phyloP scores from a whole-genome alignment of 179 eudicot species.

The Actinidia arguta region DNA sequence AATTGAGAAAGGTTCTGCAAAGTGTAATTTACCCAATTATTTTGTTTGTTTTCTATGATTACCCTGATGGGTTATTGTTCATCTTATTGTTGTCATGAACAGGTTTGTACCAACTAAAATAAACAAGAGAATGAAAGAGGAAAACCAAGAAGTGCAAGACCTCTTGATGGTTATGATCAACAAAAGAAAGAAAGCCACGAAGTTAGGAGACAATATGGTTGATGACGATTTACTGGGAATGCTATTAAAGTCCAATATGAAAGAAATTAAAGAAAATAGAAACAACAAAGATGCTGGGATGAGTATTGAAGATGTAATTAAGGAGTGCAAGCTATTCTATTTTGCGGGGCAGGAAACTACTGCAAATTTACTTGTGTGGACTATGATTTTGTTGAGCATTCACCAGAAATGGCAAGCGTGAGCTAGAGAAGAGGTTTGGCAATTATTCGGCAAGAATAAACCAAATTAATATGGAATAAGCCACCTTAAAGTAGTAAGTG shows the following conservation, averaged over 20 bases:
- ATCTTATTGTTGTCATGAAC: too few relatives aligned
- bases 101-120: conserved; percentile 66
- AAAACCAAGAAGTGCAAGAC: conserved; percentile 23
- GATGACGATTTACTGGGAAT: conserved; percentile 48
- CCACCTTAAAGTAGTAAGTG: conserved; percentile 37
- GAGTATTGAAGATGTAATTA: conserved; percentile 44
- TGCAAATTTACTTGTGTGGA: conserved; percentile 46
- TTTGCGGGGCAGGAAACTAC: conserved; percentile 67
- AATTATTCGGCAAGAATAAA: conserved; percentile 26
- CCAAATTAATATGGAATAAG: conserved; percentile 40
- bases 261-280: conserved; percentile 21
- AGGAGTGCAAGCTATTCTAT: conserved; percentile 61
- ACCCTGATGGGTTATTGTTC: too few relatives aligned
- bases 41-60: too few relatives aligned
- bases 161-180: conserved; percentile 37
- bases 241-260: conserved; percentile 48
- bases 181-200: conserved; percentile 44
- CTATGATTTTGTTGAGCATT: conserved; percentile 44
- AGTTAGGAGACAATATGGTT: conserved; percentile 30
- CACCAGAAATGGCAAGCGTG: conserved; percentile 45
- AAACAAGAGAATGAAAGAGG: conserved; percentile 48
- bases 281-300: background rate
- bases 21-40: too few relatives aligned
- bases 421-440: conserved; percentile 50
- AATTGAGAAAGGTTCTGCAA: too few relatives aligned